Evolutionary conservation across 176 grass and related monocot species (phyloP), one percentile per base, ranked within the genome.

Genomic region (Paspalum vaginatum): DNA sequence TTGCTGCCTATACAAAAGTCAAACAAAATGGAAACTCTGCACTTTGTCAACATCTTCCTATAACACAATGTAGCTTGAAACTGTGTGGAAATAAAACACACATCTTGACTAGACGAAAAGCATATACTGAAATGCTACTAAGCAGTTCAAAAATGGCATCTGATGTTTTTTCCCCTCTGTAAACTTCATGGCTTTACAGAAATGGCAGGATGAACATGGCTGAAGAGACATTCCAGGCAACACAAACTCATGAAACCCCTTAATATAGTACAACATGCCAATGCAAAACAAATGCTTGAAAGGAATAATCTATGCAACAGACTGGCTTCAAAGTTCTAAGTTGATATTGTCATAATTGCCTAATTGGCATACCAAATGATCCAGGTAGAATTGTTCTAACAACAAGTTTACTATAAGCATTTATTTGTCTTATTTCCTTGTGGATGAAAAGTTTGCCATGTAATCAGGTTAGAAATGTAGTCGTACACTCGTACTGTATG

Each of bases 241-340:
- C 11, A 68, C 2, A 52, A 45, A 61, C 22, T 12, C 59, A 9
- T 5, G 18, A 11, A 76, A 58, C 24, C 21, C 11, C 61, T 55
- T 11, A 41, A 68, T 26, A 20, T 68, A 65, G 2, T 20, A 42
- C 39, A 55, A 21, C 49, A 74, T 57, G 11, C 4, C 51, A 78
- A 65, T 41, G 61, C 0, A 6, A 41, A 21, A n/a, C 27, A 65
- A 20, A 27, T 76, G 52, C 15, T 71, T 48, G 17, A 7, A 62
- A 63, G 17, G 44, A 47, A 48, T 48, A 62, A 61, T 62, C 8
- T 77, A 77, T 61, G 21, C 45, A 62, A 49, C 25, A 78, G 7
- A 51, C 21, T 46, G 3, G 11, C 6, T 38, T 38, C 6, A 7
- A 13, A 11, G 27, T 39, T 50, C 18, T 65, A 65, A 9, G 11